Percentiles rank a stretch among this genome's conserved stretches.
phyloP scores from a whole-genome alignment of 495 filamentous ascomycete species.

The Extremus antarcticus region DNA sequence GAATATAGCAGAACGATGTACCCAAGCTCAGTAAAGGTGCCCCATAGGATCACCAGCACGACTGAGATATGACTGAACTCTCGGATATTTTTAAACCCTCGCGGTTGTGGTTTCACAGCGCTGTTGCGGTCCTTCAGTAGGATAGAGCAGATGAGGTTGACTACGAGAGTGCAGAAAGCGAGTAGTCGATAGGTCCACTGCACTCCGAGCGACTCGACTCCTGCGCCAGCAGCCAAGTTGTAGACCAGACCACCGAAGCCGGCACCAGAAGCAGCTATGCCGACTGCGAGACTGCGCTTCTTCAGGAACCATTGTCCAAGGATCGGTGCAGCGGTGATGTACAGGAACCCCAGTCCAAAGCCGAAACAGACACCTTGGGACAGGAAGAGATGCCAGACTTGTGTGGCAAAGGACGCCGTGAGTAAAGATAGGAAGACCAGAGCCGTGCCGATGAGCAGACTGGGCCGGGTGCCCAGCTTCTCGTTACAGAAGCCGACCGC shows the following conservation, averaged over 20 bases:
- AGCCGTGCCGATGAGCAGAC: constrained; percentile 31
- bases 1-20: constrained; percentile 62
- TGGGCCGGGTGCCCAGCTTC: constrained; percentile 27
- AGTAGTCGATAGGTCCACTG: constrained; percentile 57
- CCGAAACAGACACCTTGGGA: constrained; percentile 68
- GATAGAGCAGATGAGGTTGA: constrained; percentile 45
- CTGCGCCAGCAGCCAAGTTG: constrained; percentile 39
- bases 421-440: constrained; percentile 31
- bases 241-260: constrained; percentile 59
- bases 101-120: constrained; percentile 20
- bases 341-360: constrained; percentile 61
- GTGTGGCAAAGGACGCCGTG: constrained; percentile 32
- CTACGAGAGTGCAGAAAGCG: constrained; percentile 45
- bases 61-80: constrained; percentile 35
- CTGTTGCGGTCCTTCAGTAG: constrained; percentile 57
- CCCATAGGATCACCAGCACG: constrained; percentile 53
- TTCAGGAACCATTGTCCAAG: constrained; percentile 67
- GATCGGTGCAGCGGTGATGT: constrained; percentile 55
- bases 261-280: constrained; percentile 57
- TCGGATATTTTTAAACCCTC: constrained; percentile 46
- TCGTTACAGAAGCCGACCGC: constrained; percentile 30
- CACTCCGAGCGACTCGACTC: constrained; percentile 48
- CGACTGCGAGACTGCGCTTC: constrained; percentile 57
- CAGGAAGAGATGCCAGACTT: constrained; percentile 48
- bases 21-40: constrained; percentile 55